Evolutionary conservation across 2,329 filamentous ascomycete species (phyloP).

Genomic region (Ambrosiella cleistominuta): DNA sequence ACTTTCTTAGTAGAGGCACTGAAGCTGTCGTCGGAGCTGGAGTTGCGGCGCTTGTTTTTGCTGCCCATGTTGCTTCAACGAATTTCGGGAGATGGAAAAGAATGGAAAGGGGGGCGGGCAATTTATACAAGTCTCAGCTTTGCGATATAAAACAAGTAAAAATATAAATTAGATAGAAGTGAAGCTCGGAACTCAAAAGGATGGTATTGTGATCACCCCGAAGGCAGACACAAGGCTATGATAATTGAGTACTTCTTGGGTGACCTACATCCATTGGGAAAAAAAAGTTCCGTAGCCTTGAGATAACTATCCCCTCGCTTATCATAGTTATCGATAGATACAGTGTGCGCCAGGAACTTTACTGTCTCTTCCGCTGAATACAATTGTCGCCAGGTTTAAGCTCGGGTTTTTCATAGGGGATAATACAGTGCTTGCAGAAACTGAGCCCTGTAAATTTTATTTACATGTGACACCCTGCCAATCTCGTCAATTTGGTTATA

Average conservation of each 20-base stretch:
- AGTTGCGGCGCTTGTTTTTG: slow-evolving; percentile 26
- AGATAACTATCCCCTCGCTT: slow-evolving; percentile 7
- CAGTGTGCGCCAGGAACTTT: background rate
- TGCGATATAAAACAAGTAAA: background rate
- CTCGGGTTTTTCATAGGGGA: background rate
- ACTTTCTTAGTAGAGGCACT: slow-evolving; percentile 29
- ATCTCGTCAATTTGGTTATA: background rate
- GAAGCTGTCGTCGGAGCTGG: slow-evolving; percentile 19
- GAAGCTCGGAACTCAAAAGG: background rate
- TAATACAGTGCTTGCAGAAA: background rate
- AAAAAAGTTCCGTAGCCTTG: slow-evolving; percentile 11
- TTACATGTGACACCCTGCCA: background rate
- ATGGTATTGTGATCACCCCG: background rate
- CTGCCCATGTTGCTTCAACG: slow-evolving; percentile 23
- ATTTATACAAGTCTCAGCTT: background rate
- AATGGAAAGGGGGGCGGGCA: background rate
- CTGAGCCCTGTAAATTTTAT: background rate
- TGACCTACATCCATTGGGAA: background rate
- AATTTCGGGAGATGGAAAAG: background rate
- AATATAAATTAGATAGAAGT: background rate
- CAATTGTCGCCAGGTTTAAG: background rate
- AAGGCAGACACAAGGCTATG: slow-evolving; percentile 10
- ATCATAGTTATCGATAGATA: slow-evolving; percentile 11
- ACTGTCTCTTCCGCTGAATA: background rate
- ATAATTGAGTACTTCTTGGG: background rate